Percentiles rank a stretch among this genome's conserved stretches.
phyloP scores from a whole-genome alignment of 176 grass and related monocot genomes.

The Rhipidocladum racemiflorum region DNA sequence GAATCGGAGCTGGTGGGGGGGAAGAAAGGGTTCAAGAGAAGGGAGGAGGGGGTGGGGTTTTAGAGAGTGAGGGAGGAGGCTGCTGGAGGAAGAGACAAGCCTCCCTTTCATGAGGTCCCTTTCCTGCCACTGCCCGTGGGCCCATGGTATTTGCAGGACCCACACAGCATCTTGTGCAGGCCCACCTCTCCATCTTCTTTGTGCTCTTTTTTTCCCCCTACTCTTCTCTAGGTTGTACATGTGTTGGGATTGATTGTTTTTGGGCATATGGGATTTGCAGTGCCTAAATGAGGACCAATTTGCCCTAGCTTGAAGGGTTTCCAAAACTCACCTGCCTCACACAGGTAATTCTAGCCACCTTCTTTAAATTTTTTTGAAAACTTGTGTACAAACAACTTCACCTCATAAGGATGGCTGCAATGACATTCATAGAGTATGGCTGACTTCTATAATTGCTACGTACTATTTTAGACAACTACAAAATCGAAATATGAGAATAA shows the following conservation, averaged over 20 bases:
- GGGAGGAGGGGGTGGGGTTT: constrained; percentile 48
- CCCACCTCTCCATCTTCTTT: neutral
- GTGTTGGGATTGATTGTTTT: constrained; percentile 23
- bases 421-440: neutral
- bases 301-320: neutral
- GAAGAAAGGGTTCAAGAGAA: constrained; percentile 51
- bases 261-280: constrained; percentile 31
- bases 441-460: neutral
- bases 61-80: constrained; percentile 31
- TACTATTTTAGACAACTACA: neutral
- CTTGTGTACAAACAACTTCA: neutral
- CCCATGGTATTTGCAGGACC: neutral
- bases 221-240: constrained; percentile 39
- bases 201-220: neutral
- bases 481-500: neutral
- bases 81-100: constrained; percentile 46
- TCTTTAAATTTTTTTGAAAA: neutral
- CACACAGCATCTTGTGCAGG: constrained; percentile 6
- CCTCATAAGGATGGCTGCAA: neutral
- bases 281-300: constrained; percentile 27
- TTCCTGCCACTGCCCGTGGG: constrained; percentile 34
- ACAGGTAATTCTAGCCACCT: neutral
- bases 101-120: constrained; percentile 37
- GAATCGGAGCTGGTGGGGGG: constrained; percentile 4
- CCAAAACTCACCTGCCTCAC: neutral